phyloP scores from a whole-genome alignment of 2,329 filamentous ascomycete species.

The Thermochaetoides dissita region DNA sequence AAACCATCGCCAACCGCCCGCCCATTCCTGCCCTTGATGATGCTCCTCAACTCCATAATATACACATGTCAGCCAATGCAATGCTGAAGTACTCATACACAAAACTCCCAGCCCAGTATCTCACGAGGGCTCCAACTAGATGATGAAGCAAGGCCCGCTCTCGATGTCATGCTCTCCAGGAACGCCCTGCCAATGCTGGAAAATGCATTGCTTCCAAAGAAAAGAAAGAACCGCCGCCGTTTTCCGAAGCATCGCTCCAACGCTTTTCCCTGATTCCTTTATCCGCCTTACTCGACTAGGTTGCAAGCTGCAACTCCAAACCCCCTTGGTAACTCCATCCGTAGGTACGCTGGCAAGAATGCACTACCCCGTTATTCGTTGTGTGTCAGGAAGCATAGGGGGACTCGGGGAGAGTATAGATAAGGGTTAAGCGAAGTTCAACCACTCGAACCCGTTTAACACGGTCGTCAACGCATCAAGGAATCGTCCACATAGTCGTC shows the following conservation, averaged over 20 bases:
- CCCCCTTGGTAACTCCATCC: constrained; percentile 1
- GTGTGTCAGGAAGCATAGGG: constrained; percentile 1
- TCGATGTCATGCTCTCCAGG: constrained; percentile 5
- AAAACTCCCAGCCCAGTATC: constrained; percentile 3
- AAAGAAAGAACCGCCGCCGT: neutral
- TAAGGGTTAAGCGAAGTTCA: neutral
- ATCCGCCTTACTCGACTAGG: neutral
- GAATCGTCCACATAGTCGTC: constrained; percentile 58
- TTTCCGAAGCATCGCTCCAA: neutral
- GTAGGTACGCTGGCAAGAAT: neutral
- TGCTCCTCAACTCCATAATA: constrained; percentile 11
- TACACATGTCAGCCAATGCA: constrained; percentile 14
- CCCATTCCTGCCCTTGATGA: constrained; percentile 1
- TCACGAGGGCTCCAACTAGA: neutral
- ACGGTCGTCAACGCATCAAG: constrained; percentile 36
- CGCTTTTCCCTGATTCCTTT: no score
- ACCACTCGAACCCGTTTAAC: constrained; percentile 14
- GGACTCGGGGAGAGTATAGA: no score
- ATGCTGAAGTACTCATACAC: constrained; percentile 20
- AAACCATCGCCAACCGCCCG: neutral
- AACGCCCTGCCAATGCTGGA: constrained; percentile 15
- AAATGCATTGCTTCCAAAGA: constrained; percentile 2
- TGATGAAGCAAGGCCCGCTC: neutral
- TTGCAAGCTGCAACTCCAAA: constrained; percentile 1
- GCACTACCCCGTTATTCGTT: neutral